These are phyloP conservation scores for Cladosporium sp. DNA, from an alignment of 2,329 filamentous ascomycete genomes.

Conservation along the genomic window DNA sequence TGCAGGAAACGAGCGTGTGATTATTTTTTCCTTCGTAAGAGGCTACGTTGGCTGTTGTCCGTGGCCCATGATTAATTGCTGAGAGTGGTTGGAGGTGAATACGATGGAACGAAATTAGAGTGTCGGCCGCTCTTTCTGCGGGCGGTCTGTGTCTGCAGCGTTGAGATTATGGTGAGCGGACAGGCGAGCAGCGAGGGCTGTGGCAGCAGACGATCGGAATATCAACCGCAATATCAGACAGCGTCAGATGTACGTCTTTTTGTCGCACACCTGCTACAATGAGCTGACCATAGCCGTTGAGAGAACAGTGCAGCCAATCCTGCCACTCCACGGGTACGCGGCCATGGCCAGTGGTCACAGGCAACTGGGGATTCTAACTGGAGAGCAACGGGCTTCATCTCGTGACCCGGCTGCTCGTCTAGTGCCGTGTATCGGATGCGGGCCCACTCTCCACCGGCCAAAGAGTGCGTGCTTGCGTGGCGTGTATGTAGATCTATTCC, in stretches of 20 bases:
- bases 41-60: neutral
- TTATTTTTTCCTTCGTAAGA: neutral
- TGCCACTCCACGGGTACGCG: conserved; percentile 10
- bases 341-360: neutral
- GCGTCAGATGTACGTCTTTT: conserved; percentile 3
- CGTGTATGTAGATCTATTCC: neutral
- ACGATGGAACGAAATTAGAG: conserved; percentile 11
- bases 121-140: conserved; percentile 10
- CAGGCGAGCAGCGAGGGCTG: neutral
- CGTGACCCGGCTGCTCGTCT: conserved; percentile 17
- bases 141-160: conserved; percentile 14
- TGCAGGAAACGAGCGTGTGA: neutral
- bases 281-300: neutral
- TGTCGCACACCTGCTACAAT: conserved; percentile 1
- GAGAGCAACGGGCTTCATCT: conserved; percentile 14
- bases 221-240: neutral
- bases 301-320: conserved; percentile 5
- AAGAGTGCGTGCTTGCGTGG: conserved; percentile 14
- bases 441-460: neutral
- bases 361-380: conserved; percentile 10
- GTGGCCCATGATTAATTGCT: neutral
- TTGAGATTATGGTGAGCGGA: conserved; percentile 12
- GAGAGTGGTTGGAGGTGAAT: conserved; percentile 1
- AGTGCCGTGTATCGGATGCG: conserved; percentile 4
- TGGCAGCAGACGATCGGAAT: conserved; percentile 14